Conservation (phyloP, 1,284 basidiomycete genomes). For the Marasmius sp. region DNA sequence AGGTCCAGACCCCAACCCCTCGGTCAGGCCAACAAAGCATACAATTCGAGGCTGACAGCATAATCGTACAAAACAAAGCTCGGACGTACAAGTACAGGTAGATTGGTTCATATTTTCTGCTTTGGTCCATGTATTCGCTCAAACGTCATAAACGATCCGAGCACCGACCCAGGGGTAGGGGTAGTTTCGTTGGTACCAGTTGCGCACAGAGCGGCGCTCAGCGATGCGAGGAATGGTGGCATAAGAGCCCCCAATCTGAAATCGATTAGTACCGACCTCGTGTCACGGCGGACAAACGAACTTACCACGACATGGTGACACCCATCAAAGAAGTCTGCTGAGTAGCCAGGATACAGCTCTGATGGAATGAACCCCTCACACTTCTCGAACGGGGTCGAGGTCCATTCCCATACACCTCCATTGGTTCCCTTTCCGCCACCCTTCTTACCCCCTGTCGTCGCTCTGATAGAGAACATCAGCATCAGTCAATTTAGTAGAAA, state of each 20-base stretch:
- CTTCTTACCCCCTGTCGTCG: slow-evolving; percentile 56
- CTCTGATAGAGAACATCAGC: slow-evolving; percentile 35
- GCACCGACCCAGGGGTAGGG: slow-evolving; percentile 47
- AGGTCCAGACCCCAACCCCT: neutral
- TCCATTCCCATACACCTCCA: slow-evolving; percentile 99
- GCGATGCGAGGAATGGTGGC: slow-evolving; percentile 83
- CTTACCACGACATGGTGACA: slow-evolving; percentile 82
- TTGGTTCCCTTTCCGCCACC: slow-evolving; percentile 69
- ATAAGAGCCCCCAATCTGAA: slow-evolving; percentile 87
- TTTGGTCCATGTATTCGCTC: neutral
- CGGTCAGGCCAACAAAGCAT: neutral
- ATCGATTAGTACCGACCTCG: slow-evolving; percentile 3
- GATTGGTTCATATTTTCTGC: neutral
- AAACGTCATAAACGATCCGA: slow-evolving; percentile 60
- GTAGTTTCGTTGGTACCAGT: slow-evolving; percentile 72
- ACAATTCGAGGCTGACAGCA: too few species aligned
- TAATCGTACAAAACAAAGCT: too few species aligned
- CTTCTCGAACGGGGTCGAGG: slow-evolving; percentile 73
- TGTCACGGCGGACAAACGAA: slow-evolving; percentile 16
- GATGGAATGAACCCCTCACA: slow-evolving; percentile 79
- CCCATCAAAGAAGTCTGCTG: slow-evolving; percentile 88
- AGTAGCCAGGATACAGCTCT: slow-evolving; percentile 85
- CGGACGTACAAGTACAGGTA: slow-evolving; percentile 1
- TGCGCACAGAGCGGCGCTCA: slow-evolving; percentile 73
- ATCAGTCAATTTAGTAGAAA: neutral